These are phyloP conservation scores for Albophoma yamanashiensis DNA, from an alignment of 2,329 filamentous ascomycete species.

Conservation along the genomic window DNA sequence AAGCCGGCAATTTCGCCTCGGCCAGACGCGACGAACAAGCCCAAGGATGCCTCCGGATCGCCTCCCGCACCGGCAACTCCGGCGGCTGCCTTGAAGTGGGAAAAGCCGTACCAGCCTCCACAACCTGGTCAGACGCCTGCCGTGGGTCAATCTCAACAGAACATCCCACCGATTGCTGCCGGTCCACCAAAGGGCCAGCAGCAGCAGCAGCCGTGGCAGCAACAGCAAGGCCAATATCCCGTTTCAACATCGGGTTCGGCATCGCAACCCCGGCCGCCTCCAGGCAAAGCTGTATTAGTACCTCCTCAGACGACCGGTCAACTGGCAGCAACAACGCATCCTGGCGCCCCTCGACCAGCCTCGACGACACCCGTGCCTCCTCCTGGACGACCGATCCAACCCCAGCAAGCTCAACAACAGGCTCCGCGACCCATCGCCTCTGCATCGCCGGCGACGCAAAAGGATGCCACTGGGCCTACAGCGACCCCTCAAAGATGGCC, in stretches of 20 bases:
- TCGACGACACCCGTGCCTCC: conserved; percentile 22
- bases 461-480: conserved; percentile 9
- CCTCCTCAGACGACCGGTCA: conserved; percentile 25
- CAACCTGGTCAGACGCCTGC: conserved; percentile 13
- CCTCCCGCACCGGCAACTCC: conserved; percentile 12
- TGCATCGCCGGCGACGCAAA: conserved; percentile 17
- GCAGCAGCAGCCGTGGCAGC: conserved; percentile 8
- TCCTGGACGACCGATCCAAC: conserved; percentile 21
- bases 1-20: conserved; percentile 22
- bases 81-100: conserved; percentile 25
- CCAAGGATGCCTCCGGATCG: conserved; percentile 14
- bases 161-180: conserved; percentile 10
- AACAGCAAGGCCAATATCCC: conserved; percentile 3
- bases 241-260: conserved; percentile 5
- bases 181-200: conserved; percentile 11
- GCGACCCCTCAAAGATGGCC: conserved; percentile 22
- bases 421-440: conserved; percentile 20
- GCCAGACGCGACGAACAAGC: conserved; percentile 19
- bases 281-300: conserved; percentile 19
- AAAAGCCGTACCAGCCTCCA: conserved; percentile 28
- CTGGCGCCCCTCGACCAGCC: conserved; percentile 19
- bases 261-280: conserved; percentile 10
- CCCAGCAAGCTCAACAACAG: conserved; percentile 9
- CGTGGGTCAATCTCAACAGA: conserved; percentile 14
- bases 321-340: conserved; percentile 22